Base-by-base conservation (phyloP, 306 rosid genomes). In the Cicer chorassanicum region DNA sequence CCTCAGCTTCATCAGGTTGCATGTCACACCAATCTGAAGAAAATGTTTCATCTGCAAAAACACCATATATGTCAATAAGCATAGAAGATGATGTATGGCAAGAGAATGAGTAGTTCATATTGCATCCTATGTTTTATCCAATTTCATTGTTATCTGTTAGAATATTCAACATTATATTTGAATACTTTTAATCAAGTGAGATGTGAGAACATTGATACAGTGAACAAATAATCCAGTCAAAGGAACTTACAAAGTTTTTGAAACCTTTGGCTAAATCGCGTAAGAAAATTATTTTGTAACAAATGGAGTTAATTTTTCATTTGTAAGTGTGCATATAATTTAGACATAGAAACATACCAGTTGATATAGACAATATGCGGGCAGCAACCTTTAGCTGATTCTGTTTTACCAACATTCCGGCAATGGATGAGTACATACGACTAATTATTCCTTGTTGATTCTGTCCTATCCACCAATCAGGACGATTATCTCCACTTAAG, bases 21-120 rank as follows among this genome's bases (percentile, higher is more conserved):
- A 89, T 75, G 72, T 81, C 65, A 48, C 74, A 78, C 96, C 89
- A 83, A 40, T 83, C 74, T 4, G 87, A 69, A 45, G 79, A 81
- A 74, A 87, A 83, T 1, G 1, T 34, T 61, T 80, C 89, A 72
- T 85, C 98, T 90, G 92, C 72, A 81, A 84, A 80, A 82, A 46
- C 14, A 68, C 12, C 54, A 13, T 38, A 50, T 56, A 42, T 21
- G 19, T 65, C 40, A 34, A 57, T 18, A 38, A 14, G 36, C 43
- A 53, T 50, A 12, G 64, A 39, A 40, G 60, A 11, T 34, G 45
- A 29, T 44, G 64, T 39, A 57, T 39, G 48, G 55, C 59, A 53
- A 6, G 44, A 1, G 4, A 9, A 73, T 7, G 42, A 46, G 14
- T 50, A 44, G 39, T 54, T 34, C 45, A 29, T 13, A 16, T 13